Conservation (phyloP, 2,329 filamentous ascomycete genomes). For the Colletotrichum chlorophyti region DNA sequence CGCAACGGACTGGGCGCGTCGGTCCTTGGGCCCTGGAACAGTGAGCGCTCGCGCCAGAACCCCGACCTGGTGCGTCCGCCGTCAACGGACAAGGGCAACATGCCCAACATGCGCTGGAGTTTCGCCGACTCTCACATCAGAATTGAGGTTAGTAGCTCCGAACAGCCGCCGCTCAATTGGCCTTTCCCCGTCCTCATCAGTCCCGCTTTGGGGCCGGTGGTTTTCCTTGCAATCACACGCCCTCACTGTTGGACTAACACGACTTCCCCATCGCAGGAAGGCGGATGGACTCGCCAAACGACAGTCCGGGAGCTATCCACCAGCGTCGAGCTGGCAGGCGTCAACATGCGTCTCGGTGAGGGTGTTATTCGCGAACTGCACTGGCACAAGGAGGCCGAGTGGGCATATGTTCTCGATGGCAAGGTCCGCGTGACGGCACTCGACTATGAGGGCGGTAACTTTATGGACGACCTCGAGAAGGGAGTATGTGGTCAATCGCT, state of each 20-base stretch:
- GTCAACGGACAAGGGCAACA: slow-evolving; percentile 73
- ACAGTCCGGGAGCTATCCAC: slow-evolving; percentile 69
- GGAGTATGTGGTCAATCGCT: slow-evolving; percentile 54
- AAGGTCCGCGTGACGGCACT: slow-evolving; percentile 75
- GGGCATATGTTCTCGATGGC: slow-evolving; percentile 77
- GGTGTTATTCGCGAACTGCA: slow-evolving; percentile 80
- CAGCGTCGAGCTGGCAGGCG: slow-evolving; percentile 74
- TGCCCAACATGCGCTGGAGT: slow-evolving; percentile 77
- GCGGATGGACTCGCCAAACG: slow-evolving; percentile 79
- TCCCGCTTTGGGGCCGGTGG: no score
- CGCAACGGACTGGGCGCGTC: slow-evolving; percentile 69
- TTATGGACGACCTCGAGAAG: slow-evolving; percentile 77
- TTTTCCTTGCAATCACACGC: no score
- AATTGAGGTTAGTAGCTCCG: slow-evolving; percentile 65
- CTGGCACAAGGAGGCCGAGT: slow-evolving; percentile 83
- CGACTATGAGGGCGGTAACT: slow-evolving; percentile 77
- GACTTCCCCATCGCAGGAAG: slow-evolving; percentile 56
- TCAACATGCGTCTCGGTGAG: slow-evolving; percentile 79
- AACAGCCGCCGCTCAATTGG: no score
- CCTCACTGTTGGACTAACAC: background rate
- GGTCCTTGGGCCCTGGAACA: slow-evolving; percentile 74
- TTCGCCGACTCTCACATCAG: slow-evolving; percentile 70
- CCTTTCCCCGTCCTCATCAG: no score
- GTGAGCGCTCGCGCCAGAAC: slow-evolving; percentile 70
- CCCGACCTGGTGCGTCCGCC: slow-evolving; percentile 76